These are phyloP conservation scores for Blastobotrys chiropterorum DNA, from an alignment of 805 yeast species.

Conservation along the genomic window DNA sequence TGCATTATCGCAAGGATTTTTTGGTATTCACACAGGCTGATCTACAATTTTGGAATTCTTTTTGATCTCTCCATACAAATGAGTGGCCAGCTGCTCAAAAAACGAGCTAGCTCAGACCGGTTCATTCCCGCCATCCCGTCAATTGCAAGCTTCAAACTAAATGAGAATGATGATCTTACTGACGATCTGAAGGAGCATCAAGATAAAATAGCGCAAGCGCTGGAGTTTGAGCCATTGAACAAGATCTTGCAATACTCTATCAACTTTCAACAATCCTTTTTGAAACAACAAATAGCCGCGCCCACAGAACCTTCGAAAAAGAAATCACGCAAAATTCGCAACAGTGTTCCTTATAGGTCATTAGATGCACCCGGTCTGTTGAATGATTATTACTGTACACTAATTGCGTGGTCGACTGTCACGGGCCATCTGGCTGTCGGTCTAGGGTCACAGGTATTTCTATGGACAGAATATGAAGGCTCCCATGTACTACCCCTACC, in stretches of 20 bases:
- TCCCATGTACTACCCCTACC: constrained; percentile 36
- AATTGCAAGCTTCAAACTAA: constrained; percentile 5
- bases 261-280: neutral
- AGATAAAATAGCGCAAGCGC: constrained; percentile 10
- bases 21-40: neutral
- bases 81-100: neutral
- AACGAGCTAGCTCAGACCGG: constrained; percentile 30
- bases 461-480: constrained; percentile 52
- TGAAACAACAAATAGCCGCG: neutral
- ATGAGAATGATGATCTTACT: neutral
- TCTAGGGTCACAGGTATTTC: constrained; percentile 46
- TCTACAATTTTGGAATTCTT: constrained; percentile 10
- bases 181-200: constrained; percentile 5
- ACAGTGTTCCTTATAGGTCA: constrained; percentile 36
- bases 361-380: constrained; percentile 62
- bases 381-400: constrained; percentile 70
- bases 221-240: constrained; percentile 4
- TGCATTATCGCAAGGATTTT: neutral
- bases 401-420: constrained; percentile 62
- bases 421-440: constrained; percentile 58
- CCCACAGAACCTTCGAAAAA: constrained; percentile 24
- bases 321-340: neutral
- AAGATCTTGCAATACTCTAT: neutral
- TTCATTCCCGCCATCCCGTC: constrained; percentile 32
- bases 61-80: constrained; percentile 9